phyloP scores from a whole-genome alignment of 345 rosid genomes.

The Limnanthes douglasii region DNA sequence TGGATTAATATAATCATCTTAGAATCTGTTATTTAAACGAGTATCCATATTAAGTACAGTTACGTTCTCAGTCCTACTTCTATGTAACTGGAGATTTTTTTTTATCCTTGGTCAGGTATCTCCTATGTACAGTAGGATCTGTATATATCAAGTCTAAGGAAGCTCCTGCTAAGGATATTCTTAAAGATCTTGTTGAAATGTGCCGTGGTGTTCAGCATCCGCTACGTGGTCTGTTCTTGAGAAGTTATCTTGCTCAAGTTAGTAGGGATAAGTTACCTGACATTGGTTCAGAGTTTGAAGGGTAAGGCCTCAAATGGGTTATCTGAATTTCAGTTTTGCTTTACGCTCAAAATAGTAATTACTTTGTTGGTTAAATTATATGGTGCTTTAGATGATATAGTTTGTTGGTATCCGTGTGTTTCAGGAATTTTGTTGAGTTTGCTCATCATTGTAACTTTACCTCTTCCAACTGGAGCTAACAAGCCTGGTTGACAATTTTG shows the following conservation, averaged over 20 bases:
- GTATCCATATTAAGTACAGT: neutral
- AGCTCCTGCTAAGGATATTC: constrained; percentile 96
- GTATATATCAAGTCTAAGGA: constrained; percentile 94
- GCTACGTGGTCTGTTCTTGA: constrained; percentile 87
- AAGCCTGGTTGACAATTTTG: no score
- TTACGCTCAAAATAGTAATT: no score
- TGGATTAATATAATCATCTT: neutral
- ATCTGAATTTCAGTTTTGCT: neutral
- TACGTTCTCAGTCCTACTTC: neutral
- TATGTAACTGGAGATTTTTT: constrained; percentile 1
- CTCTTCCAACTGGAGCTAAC: no score
- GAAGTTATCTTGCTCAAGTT: constrained; percentile 96
- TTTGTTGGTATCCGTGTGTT: no score
- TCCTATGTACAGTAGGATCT: constrained; percentile 94
- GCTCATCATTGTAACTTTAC: no score
- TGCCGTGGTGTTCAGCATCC: constrained; percentile 99
- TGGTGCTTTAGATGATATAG: neutral
- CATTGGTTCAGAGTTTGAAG: constrained; percentile 92
- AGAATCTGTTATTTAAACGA: constrained; percentile 1
- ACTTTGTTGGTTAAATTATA: neutral
- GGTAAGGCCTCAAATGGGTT: constrained; percentile 34
- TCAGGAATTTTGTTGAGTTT: no score
- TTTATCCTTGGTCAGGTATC: constrained; percentile 39
- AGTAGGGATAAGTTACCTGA: constrained; percentile 95
- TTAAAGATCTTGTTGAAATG: constrained; percentile 98